Base-by-base conservation (phyloP, 1,139 yeast genomes). In the Blastobotrys raffinosifermentans region DNA sequence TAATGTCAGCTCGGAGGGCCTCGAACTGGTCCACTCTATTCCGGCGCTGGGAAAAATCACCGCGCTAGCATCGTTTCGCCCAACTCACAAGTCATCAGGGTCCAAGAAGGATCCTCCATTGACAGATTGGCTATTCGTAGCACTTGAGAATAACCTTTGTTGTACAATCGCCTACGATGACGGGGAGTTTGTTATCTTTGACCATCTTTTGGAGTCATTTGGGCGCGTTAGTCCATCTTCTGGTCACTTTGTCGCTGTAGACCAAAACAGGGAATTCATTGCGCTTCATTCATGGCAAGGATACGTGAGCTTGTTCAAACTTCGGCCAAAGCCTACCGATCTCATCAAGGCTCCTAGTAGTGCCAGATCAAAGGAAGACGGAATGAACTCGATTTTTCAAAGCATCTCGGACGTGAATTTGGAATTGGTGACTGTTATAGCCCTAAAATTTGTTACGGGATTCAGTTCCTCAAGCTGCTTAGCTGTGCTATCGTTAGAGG, bases 1-100 rank as follows among this genome's bases (percentile, higher is more conserved):
- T 29, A 29, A 32, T 13, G 34, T 40, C 8, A 17, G 32, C 19
- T 16, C 19, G n/a, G 20, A 20, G 7, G 48, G 49, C 2, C 34
- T 46, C 16, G 38, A 34, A 5, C 31, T 43, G 25, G 13, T 37
- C 10, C 34, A 40, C 10, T 29, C 41, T 9, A 20, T 46, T 15
- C 48, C 49, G 16, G 31, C 42, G 8, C 30, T 34, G 17, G 48
- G 48, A 5, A 30, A 27, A 17, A 26, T 46, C 10, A 34, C 20
- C 10, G 30, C 43, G 5, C 14, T 46, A 13, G 26, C 34, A 4
- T 35, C 43, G 4, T 37, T 45, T 27, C 38, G 37, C 10, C 44
- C 45, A 15, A 32, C 32, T 16, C 27, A 29, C 21, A 34, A 25
- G 9, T 15, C 17, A 11, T 14, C 17, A 4, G 22, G 21, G 16